Evolutionary conservation across 768 basidiomycete genomes (phyloP).

Genomic region (Boletus tylopilopsis): DNA sequence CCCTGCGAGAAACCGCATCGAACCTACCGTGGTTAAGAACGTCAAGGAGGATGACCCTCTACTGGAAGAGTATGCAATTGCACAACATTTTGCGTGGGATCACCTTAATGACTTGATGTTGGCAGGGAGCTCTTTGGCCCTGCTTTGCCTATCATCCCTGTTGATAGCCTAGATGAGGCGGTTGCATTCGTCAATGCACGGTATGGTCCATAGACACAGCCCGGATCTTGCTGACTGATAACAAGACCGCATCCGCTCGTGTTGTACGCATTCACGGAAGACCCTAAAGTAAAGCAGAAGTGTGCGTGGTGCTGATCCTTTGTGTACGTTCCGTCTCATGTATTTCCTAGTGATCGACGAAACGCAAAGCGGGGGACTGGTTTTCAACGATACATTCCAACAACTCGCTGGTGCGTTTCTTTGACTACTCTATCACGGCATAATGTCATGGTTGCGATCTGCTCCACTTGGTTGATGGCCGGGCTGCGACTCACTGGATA

Average conservation of each 20-base stretch:
- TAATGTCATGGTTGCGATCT: slow-evolving; percentile 11
- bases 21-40: slow-evolving; percentile 57
- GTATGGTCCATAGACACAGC: slow-evolving; percentile 32
- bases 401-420: slow-evolving; percentile 43
- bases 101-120: background rate
- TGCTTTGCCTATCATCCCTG: slow-evolving; percentile 57
- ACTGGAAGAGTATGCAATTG: slow-evolving; percentile 48
- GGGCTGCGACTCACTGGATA: background rate
- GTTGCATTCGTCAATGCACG: slow-evolving; percentile 50
- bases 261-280: slow-evolving; percentile 60
- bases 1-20: slow-evolving; percentile 42
- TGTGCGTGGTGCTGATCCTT: slow-evolving; percentile 26
- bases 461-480: slow-evolving; percentile 13
- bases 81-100: background rate
- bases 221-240: slow-evolving; percentile 2
- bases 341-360: slow-evolving; percentile 42
- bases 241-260: slow-evolving; percentile 56
- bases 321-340: background rate
- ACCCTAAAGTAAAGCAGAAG: slow-evolving; percentile 36
- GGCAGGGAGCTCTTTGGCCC: slow-evolving; percentile 73
- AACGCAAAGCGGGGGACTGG: slow-evolving; percentile 54
- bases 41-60: slow-evolving; percentile 53
- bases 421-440: background rate
- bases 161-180: slow-evolving; percentile 53
- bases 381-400: slow-evolving; percentile 59